Evolutionary conservation across 441 rosid species (phyloP), one percentile per base, ranked within the genome.

Genomic region (Arabidopsis lyrata): DNA sequence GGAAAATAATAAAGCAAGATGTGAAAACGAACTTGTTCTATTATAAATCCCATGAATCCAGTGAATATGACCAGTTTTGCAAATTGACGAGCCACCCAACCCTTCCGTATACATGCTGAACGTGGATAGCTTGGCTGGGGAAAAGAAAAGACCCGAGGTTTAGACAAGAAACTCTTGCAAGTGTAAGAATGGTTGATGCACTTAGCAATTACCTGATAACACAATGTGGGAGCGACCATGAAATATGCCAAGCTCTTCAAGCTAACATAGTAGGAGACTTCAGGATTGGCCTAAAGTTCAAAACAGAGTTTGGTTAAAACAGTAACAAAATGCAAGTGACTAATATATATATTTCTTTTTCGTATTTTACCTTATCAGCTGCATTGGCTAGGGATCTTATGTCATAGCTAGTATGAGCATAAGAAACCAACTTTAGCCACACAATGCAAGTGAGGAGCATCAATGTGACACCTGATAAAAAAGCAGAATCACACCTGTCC

Each of bases 161-260:
- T 42, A 72, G 39, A 52, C 47, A 18, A 66, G 1, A 60, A 72
- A 20, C 0, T 60, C 67, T 72, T 72, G 47, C 70, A 60, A 72
- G 27, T 18, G 52, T 58, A 72, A 57, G 55, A 22, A 42, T 49
- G 41, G 54, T 9, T 34, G 58, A 70, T 52, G 32, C 13, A 6
- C 61, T 35, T 29, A 60, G 50, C 38, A 44, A 24, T 60, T 83
- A 96, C 99, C 98, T 96, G 99, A 80, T 96, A 96, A 81, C 99
- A 96, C 75, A 96, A 79, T 34, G 99, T 91, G 52, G 99, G 99
- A 64, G 99, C 97, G 61, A 92, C 85, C 97, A 93, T 96, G 81
- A 96, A 93, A 81, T 96, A 96, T 20, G 70, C 88, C 93, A 96
- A 90, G 80, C 88, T 87, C 88, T 87, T 87, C 77, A 93, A 87